Evolutionary conservation across 177 flowering plant species (phyloP).

Genomic region (Tripterygium wilfordii): DNA sequence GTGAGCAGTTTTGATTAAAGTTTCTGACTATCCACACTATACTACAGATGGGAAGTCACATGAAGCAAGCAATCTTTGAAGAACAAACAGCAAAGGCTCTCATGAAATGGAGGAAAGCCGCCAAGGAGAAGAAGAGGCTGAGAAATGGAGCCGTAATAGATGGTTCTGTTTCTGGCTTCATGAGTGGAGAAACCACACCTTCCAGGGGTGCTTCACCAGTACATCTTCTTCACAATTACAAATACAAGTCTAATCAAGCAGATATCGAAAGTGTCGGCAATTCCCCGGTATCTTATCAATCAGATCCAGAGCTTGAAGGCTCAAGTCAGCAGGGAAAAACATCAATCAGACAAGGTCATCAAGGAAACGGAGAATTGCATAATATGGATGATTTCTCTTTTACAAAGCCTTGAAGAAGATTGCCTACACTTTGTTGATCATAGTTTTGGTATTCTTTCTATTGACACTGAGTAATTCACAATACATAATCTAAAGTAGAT

Average conservation of each 20-base stretch:
- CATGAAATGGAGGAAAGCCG: slow-evolving; percentile 53
- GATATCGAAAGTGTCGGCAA: slow-evolving; percentile 17
- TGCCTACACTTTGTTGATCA: no score
- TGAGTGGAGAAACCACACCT: slow-evolving; percentile 29
- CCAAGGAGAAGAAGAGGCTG: slow-evolving; percentile 29
- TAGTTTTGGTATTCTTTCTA: no score
- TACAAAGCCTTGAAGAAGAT: slow-evolving; percentile 9
- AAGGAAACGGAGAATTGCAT: slow-evolving; percentile 2
- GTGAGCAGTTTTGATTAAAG: neutral
- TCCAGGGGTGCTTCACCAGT: slow-evolving; percentile 31
- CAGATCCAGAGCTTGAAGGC: slow-evolving; percentile 25
- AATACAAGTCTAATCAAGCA: neutral
- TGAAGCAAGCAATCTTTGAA: slow-evolving; percentile 64
- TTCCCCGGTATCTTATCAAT: slow-evolving; percentile 18
- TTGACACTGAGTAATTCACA: no score
- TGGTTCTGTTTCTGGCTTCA: slow-evolving; percentile 1
- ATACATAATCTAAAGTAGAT: no score
- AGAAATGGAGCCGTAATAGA: slow-evolving; percentile 12
- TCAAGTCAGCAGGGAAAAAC: neutral
- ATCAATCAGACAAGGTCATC: neutral
- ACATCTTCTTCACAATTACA: slow-evolving; percentile 28
- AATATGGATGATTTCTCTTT: slow-evolving; percentile 21
- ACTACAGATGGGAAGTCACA: slow-evolving; percentile 67
- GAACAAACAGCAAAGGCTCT: slow-evolving; percentile 66
- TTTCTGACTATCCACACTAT: neutral